These are phyloP conservation scores for Narthecium ossifragum DNA, from an alignment of 106 monocot species.

Conservation along the genomic window DNA sequence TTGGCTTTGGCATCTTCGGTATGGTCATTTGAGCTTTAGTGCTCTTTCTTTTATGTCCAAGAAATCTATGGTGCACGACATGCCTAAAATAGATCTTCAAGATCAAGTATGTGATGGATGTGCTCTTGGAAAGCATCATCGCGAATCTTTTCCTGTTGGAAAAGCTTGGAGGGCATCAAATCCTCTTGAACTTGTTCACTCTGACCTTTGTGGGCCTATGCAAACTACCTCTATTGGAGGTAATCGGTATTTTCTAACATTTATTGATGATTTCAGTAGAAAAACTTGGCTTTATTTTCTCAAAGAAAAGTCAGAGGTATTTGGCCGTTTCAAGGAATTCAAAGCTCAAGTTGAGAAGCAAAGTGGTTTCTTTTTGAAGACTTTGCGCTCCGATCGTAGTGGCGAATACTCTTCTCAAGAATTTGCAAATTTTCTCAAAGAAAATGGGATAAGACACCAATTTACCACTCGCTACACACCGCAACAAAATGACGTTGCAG, in stretches of 20 bases:
- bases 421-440: background rate
- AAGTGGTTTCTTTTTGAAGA: background rate
- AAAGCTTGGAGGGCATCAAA: background rate
- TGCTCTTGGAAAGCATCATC: background rate
- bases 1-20: constrained; percentile 12
- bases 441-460: background rate
- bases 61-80: background rate
- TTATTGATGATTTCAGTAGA: background rate
- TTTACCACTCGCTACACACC: background rate
- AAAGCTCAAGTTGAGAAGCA: background rate
- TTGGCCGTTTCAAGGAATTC: background rate
- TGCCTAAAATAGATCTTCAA: background rate
- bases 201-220: constrained; percentile 1
- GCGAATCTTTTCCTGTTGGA: background rate
- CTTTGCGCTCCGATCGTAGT: background rate
- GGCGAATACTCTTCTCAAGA: background rate
- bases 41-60: background rate
- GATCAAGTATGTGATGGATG: background rate
- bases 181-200: background rate
- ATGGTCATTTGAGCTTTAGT: constrained; percentile 6
- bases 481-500: background rate
- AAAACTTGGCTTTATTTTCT: background rate
- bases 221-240: background rate
- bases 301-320: background rate
- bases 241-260: background rate